Conservation (phyloP, 768 basidiomycete genomes). For the Tremella fuciformis region DNA sequence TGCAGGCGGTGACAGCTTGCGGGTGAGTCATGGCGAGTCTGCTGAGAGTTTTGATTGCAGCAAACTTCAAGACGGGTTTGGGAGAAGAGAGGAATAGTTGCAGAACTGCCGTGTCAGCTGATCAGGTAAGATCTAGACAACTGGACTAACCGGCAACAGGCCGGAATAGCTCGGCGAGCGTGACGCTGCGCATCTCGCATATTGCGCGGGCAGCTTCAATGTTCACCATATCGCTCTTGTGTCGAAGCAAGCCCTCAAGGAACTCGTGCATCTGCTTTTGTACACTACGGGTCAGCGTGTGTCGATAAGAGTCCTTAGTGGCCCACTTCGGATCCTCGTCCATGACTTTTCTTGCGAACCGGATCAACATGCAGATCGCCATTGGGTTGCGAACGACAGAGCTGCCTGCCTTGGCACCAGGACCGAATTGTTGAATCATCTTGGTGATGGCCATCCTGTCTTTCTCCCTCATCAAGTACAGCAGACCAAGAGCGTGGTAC, state of each 20-base stretch:
- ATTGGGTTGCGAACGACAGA: conserved; percentile 89
- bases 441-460: conserved; percentile 99
- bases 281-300: conserved; percentile 58
- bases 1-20: conserved; percentile 80
- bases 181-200: conserved; percentile 88
- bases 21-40: conserved; percentile 83
- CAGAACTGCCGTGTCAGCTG: conserved; percentile 60
- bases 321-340: conserved; percentile 97
- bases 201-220: conserved; percentile 96
- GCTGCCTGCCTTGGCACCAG: conserved; percentile 62
- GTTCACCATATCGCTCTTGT: conserved; percentile 99
- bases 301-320: not conserved
- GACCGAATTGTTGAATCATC: conserved; percentile 89
- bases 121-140: not conserved
- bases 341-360: conserved; percentile 97
- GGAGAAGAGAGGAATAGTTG: conserved; percentile 95
- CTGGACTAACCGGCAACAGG: conserved; percentile 73
- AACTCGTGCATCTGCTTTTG: conserved; percentile 91
- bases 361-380: conserved; percentile 97
- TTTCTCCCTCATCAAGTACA: conserved; percentile 92
- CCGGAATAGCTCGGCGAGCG: conserved; percentile 71
- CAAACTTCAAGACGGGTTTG: conserved; percentile 92
- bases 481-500: conserved; percentile 90
- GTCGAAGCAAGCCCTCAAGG: conserved; percentile 88
- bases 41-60: conserved; percentile 92